Percentiles rank a stretch among this genome's conserved stretches.
Conservation (phyloP, 805 yeast genomes). For the Candida multigemmis region DNA sequence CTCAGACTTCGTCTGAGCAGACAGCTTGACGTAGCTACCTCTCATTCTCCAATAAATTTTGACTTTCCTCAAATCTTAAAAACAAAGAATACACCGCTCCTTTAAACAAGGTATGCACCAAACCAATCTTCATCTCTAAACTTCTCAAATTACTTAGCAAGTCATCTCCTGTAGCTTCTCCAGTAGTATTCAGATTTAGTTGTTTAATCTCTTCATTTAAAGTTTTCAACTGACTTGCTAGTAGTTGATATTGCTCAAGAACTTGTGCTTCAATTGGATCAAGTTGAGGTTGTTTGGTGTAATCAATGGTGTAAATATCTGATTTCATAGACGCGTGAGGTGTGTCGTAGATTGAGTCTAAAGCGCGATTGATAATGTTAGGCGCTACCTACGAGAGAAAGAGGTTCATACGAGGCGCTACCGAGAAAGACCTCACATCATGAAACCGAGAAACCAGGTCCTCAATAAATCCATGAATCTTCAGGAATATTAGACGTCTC, state of each 20-base stretch:
- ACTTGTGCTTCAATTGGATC: slow-evolving; percentile 23
- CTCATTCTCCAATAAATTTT: slow-evolving; percentile 4
- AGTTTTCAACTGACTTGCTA: slow-evolving; percentile 21
- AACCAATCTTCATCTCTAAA: slow-evolving; percentile 53
- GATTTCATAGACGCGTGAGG: too few relatives aligned
- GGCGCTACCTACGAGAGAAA: too few relatives aligned
- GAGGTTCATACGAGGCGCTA: too few relatives aligned
- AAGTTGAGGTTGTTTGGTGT: slow-evolving; percentile 9
- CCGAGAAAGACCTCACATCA: too few relatives aligned
- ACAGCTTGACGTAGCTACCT: too few relatives aligned
- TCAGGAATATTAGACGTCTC: too few relatives aligned
- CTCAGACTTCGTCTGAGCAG: too few relatives aligned
- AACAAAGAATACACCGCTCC: slow-evolving; percentile 64
- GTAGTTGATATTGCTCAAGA: slow-evolving; percentile 26
- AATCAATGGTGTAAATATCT: slow-evolving; percentile 10
- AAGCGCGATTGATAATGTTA: too few relatives aligned
- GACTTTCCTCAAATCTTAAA: slow-evolving; percentile 35
- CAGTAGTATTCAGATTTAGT: slow-evolving; percentile 10
- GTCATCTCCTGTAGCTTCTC: slow-evolving; percentile 15
- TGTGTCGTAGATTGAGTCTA: too few relatives aligned
- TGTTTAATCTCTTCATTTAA: slow-evolving; percentile 23
- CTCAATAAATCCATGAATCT: too few relatives aligned
- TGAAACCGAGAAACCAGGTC: too few relatives aligned
- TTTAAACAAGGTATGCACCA: slow-evolving; percentile 58
- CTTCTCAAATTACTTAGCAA: slow-evolving; percentile 42